Evolutionary conservation across 345 rosid genomes (phyloP), one percentile per base, ranked within the genome.

Genomic region (Brassica juncea): DNA sequence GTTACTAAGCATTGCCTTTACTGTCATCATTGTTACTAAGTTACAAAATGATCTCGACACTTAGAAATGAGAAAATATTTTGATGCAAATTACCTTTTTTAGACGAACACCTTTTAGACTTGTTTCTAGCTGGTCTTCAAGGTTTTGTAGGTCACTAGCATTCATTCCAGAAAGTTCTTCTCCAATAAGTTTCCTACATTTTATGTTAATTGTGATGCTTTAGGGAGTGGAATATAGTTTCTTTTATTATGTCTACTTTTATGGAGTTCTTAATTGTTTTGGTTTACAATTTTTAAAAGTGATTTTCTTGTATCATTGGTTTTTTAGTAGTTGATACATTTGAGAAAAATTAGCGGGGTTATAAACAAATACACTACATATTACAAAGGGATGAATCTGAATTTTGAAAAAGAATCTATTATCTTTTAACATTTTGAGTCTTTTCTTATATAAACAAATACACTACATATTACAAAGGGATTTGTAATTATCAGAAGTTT

Each of bases 111-210:
- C 86, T 78, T 84, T 90, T 70, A 91, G 82, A 82, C 97, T 91
- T 82, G 79, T 85, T 78, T 88, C 95, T 23, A 93, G 82, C 74
- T 90, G 87, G 76, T 84, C 87, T 86, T 93, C 98, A 71, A 93
- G 86, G 79, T 88, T 88, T 77, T 89, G 91, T 39, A 93, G 88
- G 79, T 91, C 95, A 62, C 84, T 86, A 70, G 85, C 77, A 61
- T 80, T 81, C 82, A 93, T 82, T 70, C 97, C 95, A 37, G 91
- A 88, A 66, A 93, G 85, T 72, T 88, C 90, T 85, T 93, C 95
- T 77, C 98, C 98, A 83, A 89, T 80, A 59, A 93, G 54, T 74
- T 88, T 85, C 80, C 98, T 93, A 84, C 77, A 70, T 61, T 83
- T 75, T 6, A 42, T 68, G 5, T 52, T 8, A 47, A 32, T 27